Percentiles rank a stretch among this genome's conserved stretches.
Conservation (phyloP, 331 rosid genomes). For the Telfairia occidentalis region DNA sequence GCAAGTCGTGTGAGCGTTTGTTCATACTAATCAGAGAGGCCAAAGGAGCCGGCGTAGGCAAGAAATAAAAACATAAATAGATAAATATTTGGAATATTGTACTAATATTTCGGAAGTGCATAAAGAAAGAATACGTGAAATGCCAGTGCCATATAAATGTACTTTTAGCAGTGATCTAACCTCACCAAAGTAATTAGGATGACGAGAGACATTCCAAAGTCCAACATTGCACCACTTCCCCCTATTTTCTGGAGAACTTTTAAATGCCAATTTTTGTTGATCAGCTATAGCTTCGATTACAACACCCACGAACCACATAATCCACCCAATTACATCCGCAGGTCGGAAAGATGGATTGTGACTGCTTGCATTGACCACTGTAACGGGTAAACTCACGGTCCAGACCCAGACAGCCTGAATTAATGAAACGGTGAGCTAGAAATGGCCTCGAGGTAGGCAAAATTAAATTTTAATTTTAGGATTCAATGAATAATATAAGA, state of each 20-base stretch:
- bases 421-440: neutral
- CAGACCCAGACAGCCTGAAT: slow-evolving; percentile 97
- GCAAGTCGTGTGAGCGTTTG: neutral
- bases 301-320: slow-evolving; percentile 70
- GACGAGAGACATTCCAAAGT: slow-evolving; percentile 83
- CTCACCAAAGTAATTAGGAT: slow-evolving; percentile 97
- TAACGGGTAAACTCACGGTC: slow-evolving; percentile 89
- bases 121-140: neutral
- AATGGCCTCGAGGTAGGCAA: neutral
- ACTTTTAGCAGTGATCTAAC: slow-evolving; percentile 35
- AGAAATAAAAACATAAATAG: neutral
- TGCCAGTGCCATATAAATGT: slow-evolving; percentile 6
- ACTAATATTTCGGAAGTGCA: neutral
- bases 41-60: neutral
- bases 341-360: slow-evolving; percentile 43
- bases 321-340: slow-evolving; percentile 74
- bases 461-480: neutral
- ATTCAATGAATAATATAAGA: neutral
- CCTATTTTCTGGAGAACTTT: slow-evolving; percentile 45
- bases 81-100: neutral
- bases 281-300: slow-evolving; percentile 66
- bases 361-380: slow-evolving; percentile 67
- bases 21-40: neutral
- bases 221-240: slow-evolving; percentile 86
- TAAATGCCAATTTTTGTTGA: slow-evolving; percentile 73